phyloP scores from a whole-genome alignment of 345 rosid genomes.

The Abelmoschus esculentus region DNA sequence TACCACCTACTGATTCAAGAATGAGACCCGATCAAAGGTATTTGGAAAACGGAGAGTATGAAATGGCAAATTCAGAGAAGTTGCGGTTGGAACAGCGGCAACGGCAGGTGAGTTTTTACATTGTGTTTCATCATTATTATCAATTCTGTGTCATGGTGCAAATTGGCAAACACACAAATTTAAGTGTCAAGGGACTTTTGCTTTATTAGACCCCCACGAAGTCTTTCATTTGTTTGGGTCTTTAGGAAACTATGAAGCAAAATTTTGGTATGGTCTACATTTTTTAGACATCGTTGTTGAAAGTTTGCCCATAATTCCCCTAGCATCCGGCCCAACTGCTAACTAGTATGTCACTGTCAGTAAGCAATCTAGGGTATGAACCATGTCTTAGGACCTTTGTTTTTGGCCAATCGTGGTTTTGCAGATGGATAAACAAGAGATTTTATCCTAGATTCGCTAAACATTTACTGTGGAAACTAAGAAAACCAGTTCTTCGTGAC shows the following conservation, averaged over 20 bases:
- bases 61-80: conserved; percentile 97
- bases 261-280: too few species aligned
- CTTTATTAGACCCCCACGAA: too few species aligned
- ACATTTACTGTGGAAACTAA: neutral
- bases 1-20: conserved; percentile 99
- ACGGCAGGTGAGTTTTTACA: conserved; percentile 58
- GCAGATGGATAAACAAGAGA: too few species aligned
- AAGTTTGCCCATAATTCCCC: neutral
- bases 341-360: neutral
- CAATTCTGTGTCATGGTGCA: neutral
- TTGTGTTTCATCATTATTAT: neutral
- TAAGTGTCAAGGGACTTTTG: too few species aligned
- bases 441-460: neutral
- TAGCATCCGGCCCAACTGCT: neutral
- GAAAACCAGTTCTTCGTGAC: neutral
- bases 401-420: too few species aligned
- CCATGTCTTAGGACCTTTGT: neutral
- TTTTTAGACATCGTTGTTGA: neutral
- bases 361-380: neutral
- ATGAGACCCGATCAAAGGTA: conserved; percentile 89
- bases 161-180: neutral
- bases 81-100: conserved; percentile 89
- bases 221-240: too few species aligned
- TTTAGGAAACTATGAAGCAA: too few species aligned
- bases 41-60: conserved; percentile 89